Conservation (phyloP, 2,329 filamentous ascomycete genomes). For the Trichoderma arundinaceum region DNA sequence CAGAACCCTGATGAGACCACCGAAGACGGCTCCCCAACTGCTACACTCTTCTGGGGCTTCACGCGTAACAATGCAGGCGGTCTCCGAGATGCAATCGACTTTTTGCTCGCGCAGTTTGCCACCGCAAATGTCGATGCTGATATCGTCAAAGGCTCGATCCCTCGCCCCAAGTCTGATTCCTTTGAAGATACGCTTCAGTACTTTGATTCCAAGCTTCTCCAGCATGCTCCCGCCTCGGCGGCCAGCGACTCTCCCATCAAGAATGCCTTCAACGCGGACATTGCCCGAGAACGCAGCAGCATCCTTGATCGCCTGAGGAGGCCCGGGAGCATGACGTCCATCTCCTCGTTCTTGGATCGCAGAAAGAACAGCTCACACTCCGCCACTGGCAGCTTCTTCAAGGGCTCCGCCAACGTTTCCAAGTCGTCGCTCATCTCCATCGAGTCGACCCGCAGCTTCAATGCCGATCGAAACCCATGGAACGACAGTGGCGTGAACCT, state of each 20-base stretch:
- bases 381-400: slow-evolving; percentile 84
- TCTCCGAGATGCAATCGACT: slow-evolving; percentile 94
- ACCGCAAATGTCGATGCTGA: slow-evolving; percentile 86
- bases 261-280: slow-evolving; percentile 79
- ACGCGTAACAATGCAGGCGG: slow-evolving; percentile 97
- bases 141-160: slow-evolving; percentile 91
- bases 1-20: slow-evolving; percentile 64
- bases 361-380: slow-evolving; percentile 93
- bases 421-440: slow-evolving; percentile 96
- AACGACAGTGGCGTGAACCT: slow-evolving; percentile 97
- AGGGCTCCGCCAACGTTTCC: slow-evolving; percentile 86
- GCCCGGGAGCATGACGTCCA: slow-evolving; percentile 90
- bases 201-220: slow-evolving; percentile 95
- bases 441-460: slow-evolving; percentile 89
- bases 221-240: slow-evolving; percentile 82
- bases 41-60: slow-evolving; percentile 77
- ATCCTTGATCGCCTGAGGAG: slow-evolving; percentile 95
- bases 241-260: slow-evolving; percentile 89
- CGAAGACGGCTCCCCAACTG: slow-evolving; percentile 62
- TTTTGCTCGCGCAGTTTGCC: slow-evolving; percentile 83
- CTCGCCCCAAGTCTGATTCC: slow-evolving; percentile 97
- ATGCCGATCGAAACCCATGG: slow-evolving; percentile 94
- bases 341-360: slow-evolving; percentile 93
- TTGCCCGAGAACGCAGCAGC: slow-evolving; percentile 76
- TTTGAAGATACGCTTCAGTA: slow-evolving; percentile 97